phyloP scores from a whole-genome alignment of 768 basidiomycete genomes.

The Suillus spraguei region DNA sequence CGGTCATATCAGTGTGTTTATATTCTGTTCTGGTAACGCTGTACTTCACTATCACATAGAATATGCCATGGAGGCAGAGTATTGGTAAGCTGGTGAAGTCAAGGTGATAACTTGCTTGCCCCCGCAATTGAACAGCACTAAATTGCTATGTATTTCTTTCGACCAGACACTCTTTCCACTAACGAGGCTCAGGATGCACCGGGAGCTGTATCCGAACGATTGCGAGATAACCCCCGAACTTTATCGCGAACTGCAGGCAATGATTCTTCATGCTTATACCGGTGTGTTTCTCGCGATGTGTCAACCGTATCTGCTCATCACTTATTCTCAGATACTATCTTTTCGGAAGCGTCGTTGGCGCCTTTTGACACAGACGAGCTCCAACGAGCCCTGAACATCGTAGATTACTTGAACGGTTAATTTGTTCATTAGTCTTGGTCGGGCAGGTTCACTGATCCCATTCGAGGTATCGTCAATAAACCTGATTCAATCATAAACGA shows the following conservation, averaged over 20 bases:
- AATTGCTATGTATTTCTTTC: not conserved
- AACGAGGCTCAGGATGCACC: constrained; percentile 1
- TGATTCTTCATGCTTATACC: constrained; percentile 1
- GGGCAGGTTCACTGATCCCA: not conserved
- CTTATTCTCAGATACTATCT: not conserved
- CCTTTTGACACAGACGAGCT: constrained; percentile 14
- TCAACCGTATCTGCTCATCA: not conserved
- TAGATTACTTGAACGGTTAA: constrained; percentile 12
- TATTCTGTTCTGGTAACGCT: not conserved
- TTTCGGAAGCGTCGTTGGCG: constrained; percentile 12
- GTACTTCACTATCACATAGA: not conserved
- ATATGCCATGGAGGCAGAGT: constrained; percentile 8
- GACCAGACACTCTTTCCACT: not conserved
- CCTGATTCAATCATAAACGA: not conserved
- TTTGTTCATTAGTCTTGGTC: not conserved
- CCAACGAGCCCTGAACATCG: constrained; percentile 5
- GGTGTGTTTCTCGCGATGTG: not conserved
- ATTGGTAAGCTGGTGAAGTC: not conserved
- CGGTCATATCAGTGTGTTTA: not conserved
- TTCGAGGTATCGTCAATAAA: not conserved
- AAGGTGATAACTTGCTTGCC: not conserved
- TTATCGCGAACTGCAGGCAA: constrained; percentile 5
- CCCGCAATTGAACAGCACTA: not conserved
- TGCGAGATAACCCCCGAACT: constrained; percentile 8
- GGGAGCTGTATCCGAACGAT: constrained; percentile 5